Conservation (phyloP, 2,329 filamentous ascomycete genomes). For the Daldinia eschscholtzii region DNA sequence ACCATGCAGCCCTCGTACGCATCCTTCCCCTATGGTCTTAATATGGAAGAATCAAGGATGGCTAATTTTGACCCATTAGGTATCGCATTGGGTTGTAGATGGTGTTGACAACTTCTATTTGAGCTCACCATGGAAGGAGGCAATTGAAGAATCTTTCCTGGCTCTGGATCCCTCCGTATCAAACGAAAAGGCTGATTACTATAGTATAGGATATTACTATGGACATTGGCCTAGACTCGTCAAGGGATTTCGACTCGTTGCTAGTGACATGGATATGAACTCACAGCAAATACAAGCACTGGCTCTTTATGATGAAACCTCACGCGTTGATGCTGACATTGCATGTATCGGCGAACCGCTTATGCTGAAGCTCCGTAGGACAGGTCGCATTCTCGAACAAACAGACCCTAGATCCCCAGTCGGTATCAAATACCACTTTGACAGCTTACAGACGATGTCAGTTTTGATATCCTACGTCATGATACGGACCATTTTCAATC, state of each 20-base stretch:
- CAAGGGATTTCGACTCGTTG: constrained; percentile 16
- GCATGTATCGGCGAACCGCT: constrained; percentile 20
- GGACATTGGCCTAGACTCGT: constrained; percentile 31
- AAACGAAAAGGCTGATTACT: constrained; percentile 20
- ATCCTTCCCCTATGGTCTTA: neutral
- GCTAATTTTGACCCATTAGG: constrained; percentile 12
- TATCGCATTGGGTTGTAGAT: constrained; percentile 30
- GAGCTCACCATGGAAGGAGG: constrained; percentile 24
- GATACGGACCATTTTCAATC: constrained; percentile 32
- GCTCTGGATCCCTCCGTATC: constrained; percentile 9
- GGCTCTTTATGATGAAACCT: constrained; percentile 13
- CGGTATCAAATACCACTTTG: constrained; percentile 27
- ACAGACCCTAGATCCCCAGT: constrained; percentile 17
- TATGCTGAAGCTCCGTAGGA: neutral
- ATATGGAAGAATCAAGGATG: neutral
- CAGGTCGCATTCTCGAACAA: constrained; percentile 13
- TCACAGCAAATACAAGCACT: constrained; percentile 15
- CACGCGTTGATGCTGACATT: constrained; percentile 11
- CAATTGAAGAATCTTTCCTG: constrained; percentile 7
- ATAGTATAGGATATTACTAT: constrained; percentile 26
- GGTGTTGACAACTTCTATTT: constrained; percentile 38
- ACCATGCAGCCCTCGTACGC: constrained; percentile 31
- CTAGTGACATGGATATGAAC: constrained; percentile 12
- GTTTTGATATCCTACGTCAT: constrained; percentile 29
- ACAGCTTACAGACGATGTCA: constrained; percentile 22